Conservation (phyloP, 2,329 filamentous ascomycete genomes). For the Esteya vermicola region DNA sequence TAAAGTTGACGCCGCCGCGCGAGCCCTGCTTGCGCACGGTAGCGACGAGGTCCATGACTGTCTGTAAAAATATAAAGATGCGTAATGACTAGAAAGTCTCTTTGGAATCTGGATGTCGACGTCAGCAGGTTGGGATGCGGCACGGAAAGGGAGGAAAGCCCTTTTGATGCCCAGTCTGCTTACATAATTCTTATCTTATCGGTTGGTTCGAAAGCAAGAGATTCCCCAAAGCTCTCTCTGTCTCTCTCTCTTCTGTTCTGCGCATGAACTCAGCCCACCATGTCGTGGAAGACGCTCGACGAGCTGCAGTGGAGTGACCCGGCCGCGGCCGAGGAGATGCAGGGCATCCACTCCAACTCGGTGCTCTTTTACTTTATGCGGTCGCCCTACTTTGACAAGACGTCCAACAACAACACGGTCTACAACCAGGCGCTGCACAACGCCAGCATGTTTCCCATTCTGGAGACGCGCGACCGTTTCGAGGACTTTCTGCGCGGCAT, state of each 20-base stretch:
- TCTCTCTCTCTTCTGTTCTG: not conserved
- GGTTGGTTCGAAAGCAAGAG: too few relatives aligned
- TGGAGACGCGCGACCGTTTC: slow-evolving; percentile 48
- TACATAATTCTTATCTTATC: not conserved
- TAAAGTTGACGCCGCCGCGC: slow-evolving; percentile 88
- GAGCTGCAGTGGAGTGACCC: slow-evolving; percentile 54
- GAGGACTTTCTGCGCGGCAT: slow-evolving; percentile 48
- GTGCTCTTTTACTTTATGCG: slow-evolving; percentile 54
- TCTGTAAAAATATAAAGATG: too few relatives aligned
- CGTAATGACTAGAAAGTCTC: too few relatives aligned
- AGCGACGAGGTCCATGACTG: slow-evolving; percentile 76
- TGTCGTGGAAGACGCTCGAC: slow-evolving; percentile 33
- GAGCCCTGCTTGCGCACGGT: slow-evolving; percentile 84
- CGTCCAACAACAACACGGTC: slow-evolving; percentile 52
- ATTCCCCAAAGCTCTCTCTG: too few relatives aligned
- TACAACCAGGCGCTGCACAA: slow-evolving; percentile 49
- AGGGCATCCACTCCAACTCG: slow-evolving; percentile 48
- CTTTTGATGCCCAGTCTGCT: too few relatives aligned
- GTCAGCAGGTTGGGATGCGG: too few relatives aligned
- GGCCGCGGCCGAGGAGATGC: slow-evolving; percentile 29
- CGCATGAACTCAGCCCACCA: not conserved
- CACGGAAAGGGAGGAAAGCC: too few relatives aligned
- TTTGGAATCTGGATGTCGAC: too few relatives aligned
- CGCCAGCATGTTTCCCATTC: slow-evolving; percentile 38
- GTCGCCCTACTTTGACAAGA: slow-evolving; percentile 54